Base-by-base conservation (phyloP, 768 basidiomycete species). In the Suillus tomentosus region DNA sequence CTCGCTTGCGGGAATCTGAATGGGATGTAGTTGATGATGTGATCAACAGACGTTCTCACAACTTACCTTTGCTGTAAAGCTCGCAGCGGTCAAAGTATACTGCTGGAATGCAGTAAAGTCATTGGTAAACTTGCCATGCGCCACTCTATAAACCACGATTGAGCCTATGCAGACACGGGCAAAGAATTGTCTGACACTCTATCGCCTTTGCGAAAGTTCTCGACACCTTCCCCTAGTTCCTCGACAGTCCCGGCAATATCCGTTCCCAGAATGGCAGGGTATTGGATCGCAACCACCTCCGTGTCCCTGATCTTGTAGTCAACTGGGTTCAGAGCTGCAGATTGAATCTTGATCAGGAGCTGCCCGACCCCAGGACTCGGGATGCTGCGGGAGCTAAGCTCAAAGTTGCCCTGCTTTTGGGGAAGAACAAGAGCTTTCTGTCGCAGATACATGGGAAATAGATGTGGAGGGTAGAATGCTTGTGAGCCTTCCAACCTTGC, bases 311-410 rank as follows among this genome's bases (percentile, higher is more conserved):
- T 74, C 68, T 76, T 76, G 14, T 79, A 84, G 70, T 79, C 82
- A 43, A 80, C 67, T 5, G 84, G 85, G 66, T 86, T 84, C 11
- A 86, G 74, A 1, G 76, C 80, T 4, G 72, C 68, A 0, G 80
- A 67, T 42, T 77, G 68, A 53, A 82, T 60, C 63, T 79, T 79
- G 64, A 84, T 73, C 53, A 85, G 72, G 14, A 84, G 62, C 65
- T 84, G 74, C 8, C 77, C 78, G 6, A 70, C 66, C 0, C 77
- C 76, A 0, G 82, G 81, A 47, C 65, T 73, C 9, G 76, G 76
- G 39, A 77, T 67, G 34, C 63, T 59, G 13, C 66, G 71, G 13
- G 72, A 64, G 6, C 64, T 64, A 43, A 82, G 51, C 15, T 67
- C 69, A 51, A 81, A 76, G 22, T 71, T 40, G 0, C 76, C 76